Base-by-base conservation (phyloP, 2,329 filamentous ascomycete species). In the Delphinella strobiligena region DNA sequence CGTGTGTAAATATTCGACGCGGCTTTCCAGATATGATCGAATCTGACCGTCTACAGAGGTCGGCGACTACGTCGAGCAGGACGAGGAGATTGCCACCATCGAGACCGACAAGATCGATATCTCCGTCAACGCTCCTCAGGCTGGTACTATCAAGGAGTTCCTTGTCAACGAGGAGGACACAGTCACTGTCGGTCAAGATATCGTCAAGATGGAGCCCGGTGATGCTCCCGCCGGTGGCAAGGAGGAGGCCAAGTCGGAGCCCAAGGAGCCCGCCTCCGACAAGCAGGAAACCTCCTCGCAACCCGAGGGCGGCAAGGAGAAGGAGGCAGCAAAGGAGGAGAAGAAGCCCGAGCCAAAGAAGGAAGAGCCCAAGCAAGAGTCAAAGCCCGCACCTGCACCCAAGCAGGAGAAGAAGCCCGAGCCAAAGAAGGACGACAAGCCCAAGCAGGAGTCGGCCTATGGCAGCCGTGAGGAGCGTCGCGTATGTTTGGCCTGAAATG, bases 21-120 rank as follows among this genome's bases (percentile, higher is more conserved):
- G 12, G 3, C 19, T 27, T 22, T 16, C 37, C 19, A 10, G 14
- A 34, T 31, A 34, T 19, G 7, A 32, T 36, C 33, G 17, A 22
- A 36, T 29, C 36, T 37, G 9, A 37, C 4, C 19, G n/a, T 27
- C 11, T 39, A 42, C 49, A 76, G 72, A 89, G 66, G 70, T 95
- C 52, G 91, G 91, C 55, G 91, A 98, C 61, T 88, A 78, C 53
- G 88, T 98, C 38, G 87, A 93, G 68, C 80, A 81, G 54, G 91
- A 98, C 58, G 91, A 96, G 66, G 91, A 98, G 62, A 89, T 98
- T 61, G 91, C 91, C 22, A 95, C 89, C 36, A 98, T 98, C 56
- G 91, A 98, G 67, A 98, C 91, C 11, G 91, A 98, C 74, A 98
- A 98, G 87, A 96, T 96, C 58, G 91, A 98, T 61, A 86, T 98